Evolutionary conservation across 805 yeast genomes (phyloP).

Genomic region (Yamadazyma olivae): DNA sequence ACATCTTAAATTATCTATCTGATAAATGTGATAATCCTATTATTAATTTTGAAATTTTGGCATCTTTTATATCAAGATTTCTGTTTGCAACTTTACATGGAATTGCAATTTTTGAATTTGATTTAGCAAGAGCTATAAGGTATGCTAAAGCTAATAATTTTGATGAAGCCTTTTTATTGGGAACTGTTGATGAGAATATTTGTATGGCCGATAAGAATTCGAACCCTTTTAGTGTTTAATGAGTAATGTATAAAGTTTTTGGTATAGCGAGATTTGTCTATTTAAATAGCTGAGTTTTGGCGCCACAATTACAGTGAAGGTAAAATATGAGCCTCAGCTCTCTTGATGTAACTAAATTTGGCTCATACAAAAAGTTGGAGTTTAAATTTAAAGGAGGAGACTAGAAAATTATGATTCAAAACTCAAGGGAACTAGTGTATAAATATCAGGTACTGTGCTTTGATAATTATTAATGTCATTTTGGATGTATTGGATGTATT

Average conservation of each 20-base stretch:
- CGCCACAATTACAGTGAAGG: too few relatives aligned
- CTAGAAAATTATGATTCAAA: too few relatives aligned
- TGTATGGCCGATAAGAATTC: neutral
- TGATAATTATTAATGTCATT: too few relatives aligned
- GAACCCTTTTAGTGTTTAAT: neutral
- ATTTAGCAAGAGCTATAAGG: neutral
- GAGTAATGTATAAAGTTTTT: neutral
- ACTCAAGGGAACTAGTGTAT: too few relatives aligned
- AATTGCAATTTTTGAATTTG: slow-evolving; percentile 2
- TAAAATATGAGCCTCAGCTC: too few relatives aligned
- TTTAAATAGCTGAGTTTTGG: too few relatives aligned
- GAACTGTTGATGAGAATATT: slow-evolving; percentile 1
- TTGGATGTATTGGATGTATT: too few relatives aligned
- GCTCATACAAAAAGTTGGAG: too few relatives aligned
- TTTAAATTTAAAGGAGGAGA: too few relatives aligned
- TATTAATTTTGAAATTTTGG: neutral
- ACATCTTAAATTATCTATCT: neutral
- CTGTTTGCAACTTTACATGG: slow-evolving; percentile 4
- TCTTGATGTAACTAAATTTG: too few relatives aligned
- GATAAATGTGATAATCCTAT: neutral
- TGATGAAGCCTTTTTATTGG: slow-evolving; percentile 4
- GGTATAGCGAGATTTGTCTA: too few relatives aligned
- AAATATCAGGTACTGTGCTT: too few relatives aligned
- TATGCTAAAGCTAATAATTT: neutral
- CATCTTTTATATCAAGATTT: slow-evolving; percentile 1